Evolutionary conservation across 805 yeast genomes (phyloP), one percentile per base, ranked within the genome.

Genomic region (Priceomyces fermenticarens): DNA sequence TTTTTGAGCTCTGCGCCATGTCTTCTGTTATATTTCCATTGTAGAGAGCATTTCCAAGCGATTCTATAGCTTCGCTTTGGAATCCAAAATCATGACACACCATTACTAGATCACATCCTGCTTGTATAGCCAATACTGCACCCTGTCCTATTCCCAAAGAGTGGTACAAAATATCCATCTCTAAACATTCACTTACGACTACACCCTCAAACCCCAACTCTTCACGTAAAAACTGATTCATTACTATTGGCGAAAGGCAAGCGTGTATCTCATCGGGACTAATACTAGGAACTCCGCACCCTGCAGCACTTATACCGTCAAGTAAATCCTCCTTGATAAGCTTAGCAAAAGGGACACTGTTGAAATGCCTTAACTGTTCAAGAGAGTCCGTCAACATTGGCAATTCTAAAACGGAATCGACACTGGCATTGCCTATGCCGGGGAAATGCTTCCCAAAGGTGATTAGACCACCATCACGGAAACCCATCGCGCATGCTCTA

Each of bases 121-220:
- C 85, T 37, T 72, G 70, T n/a, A 79, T 61, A 2, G 85, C 81
- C 51, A 78, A 64, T 6, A 78, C 72, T 0, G 80, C 81, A 8
- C 85, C 85, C 55, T 80, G 85, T n/a, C 81, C 79, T 29, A 80
- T 64, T 3, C 85, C 85, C 38, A 80, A 73, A n/a, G 78, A 76
- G 41, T 77, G 80, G 54, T 77, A 77, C 16, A 80, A 60, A 1
- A 83, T 78, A 43, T 80, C 85, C 77, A 80, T 70, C 52, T 80
- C 83, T 36, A 80, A 60, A 49, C 85, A 80, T 50, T 80, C 85
- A 43, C 78, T 69, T 11, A 80, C 60, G 10, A 77, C 81, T 17
- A 79, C 72, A 2, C 85, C 85, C 10, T 77, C 65, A 51, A 76
- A 80, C 1, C 70, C 67, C 46, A 80, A 52, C 28, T 78, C 78